phyloP scores from a whole-genome alignment of 140 eudicot genomes.

The Stevia rebaudiana region DNA sequence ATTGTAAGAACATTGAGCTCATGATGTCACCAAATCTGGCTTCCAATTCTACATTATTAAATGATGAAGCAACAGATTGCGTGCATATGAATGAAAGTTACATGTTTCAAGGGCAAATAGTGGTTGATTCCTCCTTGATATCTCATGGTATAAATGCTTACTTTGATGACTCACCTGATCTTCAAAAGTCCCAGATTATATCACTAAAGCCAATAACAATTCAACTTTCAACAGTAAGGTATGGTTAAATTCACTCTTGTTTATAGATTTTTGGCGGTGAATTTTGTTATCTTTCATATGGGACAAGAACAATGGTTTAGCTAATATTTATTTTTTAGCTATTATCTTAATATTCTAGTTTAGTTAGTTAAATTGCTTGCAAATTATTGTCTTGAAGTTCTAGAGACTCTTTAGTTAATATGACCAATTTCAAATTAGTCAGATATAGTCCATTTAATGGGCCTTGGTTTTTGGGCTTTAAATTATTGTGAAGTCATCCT shows the following conservation, averaged over 20 bases:
- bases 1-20: slow-evolving; percentile 51
- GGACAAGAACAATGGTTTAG: slow-evolving; percentile 7
- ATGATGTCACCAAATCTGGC: slow-evolving; percentile 47
- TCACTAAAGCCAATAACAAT: slow-evolving; percentile 41
- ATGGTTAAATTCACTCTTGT: slow-evolving; percentile 17
- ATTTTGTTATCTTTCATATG: slow-evolving; percentile 8
- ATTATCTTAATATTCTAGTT: background rate
- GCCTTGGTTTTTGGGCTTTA: background rate
- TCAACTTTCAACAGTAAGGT: slow-evolving; percentile 57
- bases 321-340: no score
- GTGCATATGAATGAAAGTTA: slow-evolving; percentile 31
- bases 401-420: background rate
- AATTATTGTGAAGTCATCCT: background rate
- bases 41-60: slow-evolving; percentile 28
- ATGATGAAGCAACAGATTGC: slow-evolving; percentile 31
- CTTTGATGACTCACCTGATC: slow-evolving; percentile 37
- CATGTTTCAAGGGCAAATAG: slow-evolving; percentile 39
- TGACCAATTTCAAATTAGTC: slow-evolving; percentile 2
- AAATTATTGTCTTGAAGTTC: slow-evolving; percentile 2
- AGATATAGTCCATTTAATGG: slow-evolving; percentile 6
- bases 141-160: slow-evolving; percentile 55
- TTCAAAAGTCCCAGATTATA: slow-evolving; percentile 38
- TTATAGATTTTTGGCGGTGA: background rate
- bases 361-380: slow-evolving; percentile 15
- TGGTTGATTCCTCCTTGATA: slow-evolving; percentile 36